Evolutionary conservation across 2,329 filamentous ascomycete genomes (phyloP), one percentile per base, ranked within the genome.

Genomic region (Diaporthe aspalathi): DNA sequence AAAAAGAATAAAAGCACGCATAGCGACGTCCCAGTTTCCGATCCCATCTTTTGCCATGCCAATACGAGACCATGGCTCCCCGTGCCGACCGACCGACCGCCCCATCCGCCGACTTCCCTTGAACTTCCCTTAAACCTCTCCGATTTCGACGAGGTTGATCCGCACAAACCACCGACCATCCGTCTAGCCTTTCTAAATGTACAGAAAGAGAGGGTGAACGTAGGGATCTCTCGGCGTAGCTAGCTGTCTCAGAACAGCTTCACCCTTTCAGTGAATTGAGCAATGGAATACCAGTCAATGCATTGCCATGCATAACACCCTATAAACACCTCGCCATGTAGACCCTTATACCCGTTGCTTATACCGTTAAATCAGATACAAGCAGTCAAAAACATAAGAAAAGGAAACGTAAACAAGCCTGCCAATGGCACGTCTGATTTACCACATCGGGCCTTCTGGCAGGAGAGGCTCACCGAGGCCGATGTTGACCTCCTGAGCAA

Each of bases 401-500:
- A 52, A 68, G 62, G 66, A 68, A 74, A 70, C 43, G 7, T 22
- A 54, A 54, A 35, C 16, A 22, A 6, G 27, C 14, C 27, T 11
- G 7, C 27, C n/a, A 1, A 20, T 12, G 20, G 35, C 12, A 29
- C 60, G 53, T n/a, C 32, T 12, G 5, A 32, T 29, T 43, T 17
- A 68, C 62, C 50, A 35, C 54, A 40, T 40, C 11, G 47, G 35
- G 9, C 24, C 20, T 1, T 27, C 12, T 24, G 57, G 50, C 2
- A 65, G 22, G 2, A 66, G 60, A 11, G 68, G 60, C 11, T 49
- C 35, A 7, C 63, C 38, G 68, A 73, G 65, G 24, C 57, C 69
- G 60, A 82, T 82, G 73, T 85, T 75, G 56, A 89, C 87, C 79
- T 89, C 87, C 75, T 88, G 86, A 60, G 89, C 87, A 32, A 90